phyloP scores from a whole-genome alignment of 2,329 filamentous ascomycete species.

The Chalara sp. region DNA sequence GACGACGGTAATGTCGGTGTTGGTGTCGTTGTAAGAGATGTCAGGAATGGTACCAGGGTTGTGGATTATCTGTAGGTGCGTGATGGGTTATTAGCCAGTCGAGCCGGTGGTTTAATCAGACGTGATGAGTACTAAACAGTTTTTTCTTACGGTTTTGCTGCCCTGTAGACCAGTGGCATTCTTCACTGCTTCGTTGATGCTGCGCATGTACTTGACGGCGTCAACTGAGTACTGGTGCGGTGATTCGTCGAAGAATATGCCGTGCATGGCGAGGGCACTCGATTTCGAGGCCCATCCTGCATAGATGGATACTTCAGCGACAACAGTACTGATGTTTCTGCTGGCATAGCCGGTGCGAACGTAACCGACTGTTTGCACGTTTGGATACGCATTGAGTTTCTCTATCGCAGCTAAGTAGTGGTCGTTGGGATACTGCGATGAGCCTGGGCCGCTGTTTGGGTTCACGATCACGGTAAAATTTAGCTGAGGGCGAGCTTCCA shows the following conservation, averaged over 20 bases:
- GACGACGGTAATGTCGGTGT: not conserved
- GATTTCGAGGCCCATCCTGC: slow-evolving; percentile 5
- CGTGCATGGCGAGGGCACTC: slow-evolving; percentile 7
- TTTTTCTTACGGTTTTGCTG: not conserved
- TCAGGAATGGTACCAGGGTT: not conserved
- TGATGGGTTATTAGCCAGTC: not conserved
- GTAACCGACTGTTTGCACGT: slow-evolving; percentile 33
- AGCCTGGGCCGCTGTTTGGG: slow-evolving; percentile 26
- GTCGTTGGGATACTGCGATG: slow-evolving; percentile 22
- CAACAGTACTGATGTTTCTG: slow-evolving; percentile 1
- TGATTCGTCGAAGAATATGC: slow-evolving; percentile 15
- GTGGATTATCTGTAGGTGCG: not conserved
- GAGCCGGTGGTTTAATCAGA: not conserved
- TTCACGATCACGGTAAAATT: slow-evolving; percentile 22
- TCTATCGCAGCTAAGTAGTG: slow-evolving; percentile 28
- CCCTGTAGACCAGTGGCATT: not conserved
- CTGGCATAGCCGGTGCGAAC: slow-evolving; percentile 29
- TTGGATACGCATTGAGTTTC: slow-evolving; percentile 30
- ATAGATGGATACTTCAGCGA: slow-evolving; percentile 10
- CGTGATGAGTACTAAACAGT: not conserved
- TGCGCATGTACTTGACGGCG: not conserved
- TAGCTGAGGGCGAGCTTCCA: slow-evolving; percentile 12
- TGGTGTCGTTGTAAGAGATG: not conserved
- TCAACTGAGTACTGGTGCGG: slow-evolving; percentile 7
- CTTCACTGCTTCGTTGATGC: not conserved